These are phyloP conservation scores for Astragalus membranaceus DNA, from an alignment of 306 rosid genomes.

Conservation along the genomic window DNA sequence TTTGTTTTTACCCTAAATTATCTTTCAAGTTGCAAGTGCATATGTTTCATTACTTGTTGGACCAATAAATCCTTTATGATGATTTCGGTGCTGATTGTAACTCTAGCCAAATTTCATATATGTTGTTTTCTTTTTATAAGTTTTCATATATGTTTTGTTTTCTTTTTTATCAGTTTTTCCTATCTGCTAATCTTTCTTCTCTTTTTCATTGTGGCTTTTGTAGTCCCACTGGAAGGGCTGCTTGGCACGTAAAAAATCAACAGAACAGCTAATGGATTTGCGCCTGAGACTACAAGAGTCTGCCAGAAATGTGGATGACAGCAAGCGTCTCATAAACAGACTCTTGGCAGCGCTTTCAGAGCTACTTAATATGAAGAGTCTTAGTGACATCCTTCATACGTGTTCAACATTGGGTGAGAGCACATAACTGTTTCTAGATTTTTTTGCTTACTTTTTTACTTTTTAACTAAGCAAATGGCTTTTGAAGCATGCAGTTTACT, in stretches of 20 bases:
- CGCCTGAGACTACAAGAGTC: conserved; percentile 62
- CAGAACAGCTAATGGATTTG: conserved; percentile 54
- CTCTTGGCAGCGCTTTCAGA: conserved; percentile 35
- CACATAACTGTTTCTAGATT: background rate
- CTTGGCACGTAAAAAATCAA: conserved; percentile 54
- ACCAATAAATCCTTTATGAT: background rate
- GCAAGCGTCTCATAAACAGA: conserved; percentile 70
- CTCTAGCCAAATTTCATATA: background rate
- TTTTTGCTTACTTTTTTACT: background rate
- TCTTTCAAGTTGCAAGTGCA: background rate
- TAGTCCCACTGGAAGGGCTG: conserved; percentile 88
- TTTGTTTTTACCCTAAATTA: background rate
- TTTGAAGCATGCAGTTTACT: background rate
- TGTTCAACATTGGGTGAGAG: conserved; percentile 76
- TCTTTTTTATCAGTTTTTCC: background rate
- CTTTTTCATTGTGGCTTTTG: background rate
- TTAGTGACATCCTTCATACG: conserved; percentile 49
- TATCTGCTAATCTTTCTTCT: background rate
- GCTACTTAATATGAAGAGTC: conserved; percentile 35
- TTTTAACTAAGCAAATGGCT: background rate
- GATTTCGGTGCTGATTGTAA: background rate
- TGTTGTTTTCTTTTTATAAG: background rate
- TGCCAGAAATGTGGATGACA: conserved; percentile 73
- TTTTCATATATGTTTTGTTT: background rate
- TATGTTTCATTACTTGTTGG: background rate